Evolutionary conservation across 306 rosid genomes (phyloP), one percentile per base, ranked within the genome.

Genomic region (barrel medic (Medicago truncatula)): DNA sequence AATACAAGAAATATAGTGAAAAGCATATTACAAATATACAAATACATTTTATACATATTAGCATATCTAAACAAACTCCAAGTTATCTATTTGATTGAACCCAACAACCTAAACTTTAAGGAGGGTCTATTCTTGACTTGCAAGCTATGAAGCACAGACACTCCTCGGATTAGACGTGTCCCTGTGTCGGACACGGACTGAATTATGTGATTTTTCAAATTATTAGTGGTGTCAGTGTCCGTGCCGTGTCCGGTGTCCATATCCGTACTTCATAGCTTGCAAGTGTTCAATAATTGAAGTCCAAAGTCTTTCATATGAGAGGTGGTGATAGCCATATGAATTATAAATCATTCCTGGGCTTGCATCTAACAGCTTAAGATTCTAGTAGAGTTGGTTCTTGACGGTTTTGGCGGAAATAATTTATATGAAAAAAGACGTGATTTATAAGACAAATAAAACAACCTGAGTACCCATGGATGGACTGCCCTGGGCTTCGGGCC

Each of bases 381-480:
- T 61, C 54, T 49, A 52, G 59, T 8, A 66, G 76, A 21, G 28
- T 69, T 61, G 54, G 7, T 20, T 61, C 73, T 23, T 10, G 57
- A 61, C 2, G 50, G 16, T 31, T 44, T 44, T 18, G 18, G 62
- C 18, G 39, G 56, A 66, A 38, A 44, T 36, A 57, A 38, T 28
- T 54, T 6, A 49, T 54, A 16, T 43, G 41, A 71, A n/a, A 15
- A 44, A 13, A 38, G 23, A 46, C 20, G 46, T 39, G 28, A n/a
- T 49, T 25, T 36, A 40, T 74, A 66, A 20, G 63, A 74, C 44
- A 67, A 17, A 74, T 49, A 68, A 39, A 88, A 85, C 76, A 64
- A 94, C 98, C 96, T 90, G 97, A 56, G 90, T 36, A 54, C 86
- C 80, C 86, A 85, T 72, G 20, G 87, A 82, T 58, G 89, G 83